Conservation (phyloP, 2,329 filamentous ascomycete genomes). For the Keithomyces neogunnii region DNA sequence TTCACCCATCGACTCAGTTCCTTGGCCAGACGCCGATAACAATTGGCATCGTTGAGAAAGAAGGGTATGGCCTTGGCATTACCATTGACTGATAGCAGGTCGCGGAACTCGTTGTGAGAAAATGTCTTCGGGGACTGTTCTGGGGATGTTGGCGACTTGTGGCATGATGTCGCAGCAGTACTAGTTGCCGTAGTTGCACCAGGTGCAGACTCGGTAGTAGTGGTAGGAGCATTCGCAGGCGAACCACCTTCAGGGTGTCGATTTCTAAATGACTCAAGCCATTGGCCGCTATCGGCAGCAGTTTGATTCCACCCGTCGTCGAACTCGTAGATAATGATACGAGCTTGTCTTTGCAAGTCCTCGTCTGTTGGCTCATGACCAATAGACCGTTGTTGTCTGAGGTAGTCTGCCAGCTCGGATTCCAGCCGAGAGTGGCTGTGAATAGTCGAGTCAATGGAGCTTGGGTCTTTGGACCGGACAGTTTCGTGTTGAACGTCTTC, state of each 20-base stretch:
- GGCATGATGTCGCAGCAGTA: constrained; percentile 3
- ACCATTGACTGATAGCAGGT: constrained; percentile 5
- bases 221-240: not conserved
- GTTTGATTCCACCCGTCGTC: constrained; percentile 59
- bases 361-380: constrained; percentile 43
- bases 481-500: constrained; percentile 43
- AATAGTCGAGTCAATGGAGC: constrained; percentile 49
- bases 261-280: constrained; percentile 44
- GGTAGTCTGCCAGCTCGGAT: constrained; percentile 44
- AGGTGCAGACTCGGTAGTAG: constrained; percentile 2
- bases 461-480: constrained; percentile 43
- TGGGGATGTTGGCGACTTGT: constrained; percentile 11
- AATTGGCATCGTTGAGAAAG: constrained; percentile 53
- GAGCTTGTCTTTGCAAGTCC: constrained; percentile 47
- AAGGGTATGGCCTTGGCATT: constrained; percentile 21
- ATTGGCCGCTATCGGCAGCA: constrained; percentile 45
- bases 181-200: not conserved
- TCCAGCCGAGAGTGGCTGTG: constrained; percentile 51
- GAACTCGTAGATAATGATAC: constrained; percentile 53
- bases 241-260: constrained; percentile 27
- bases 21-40: constrained; percentile 45
- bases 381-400: constrained; percentile 32
- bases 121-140: constrained; percentile 6
- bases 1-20: constrained; percentile 46
- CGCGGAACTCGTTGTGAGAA: constrained; percentile 6